phyloP scores from a whole-genome alignment of 805 yeast genomes.

The Candida michaelii region DNA sequence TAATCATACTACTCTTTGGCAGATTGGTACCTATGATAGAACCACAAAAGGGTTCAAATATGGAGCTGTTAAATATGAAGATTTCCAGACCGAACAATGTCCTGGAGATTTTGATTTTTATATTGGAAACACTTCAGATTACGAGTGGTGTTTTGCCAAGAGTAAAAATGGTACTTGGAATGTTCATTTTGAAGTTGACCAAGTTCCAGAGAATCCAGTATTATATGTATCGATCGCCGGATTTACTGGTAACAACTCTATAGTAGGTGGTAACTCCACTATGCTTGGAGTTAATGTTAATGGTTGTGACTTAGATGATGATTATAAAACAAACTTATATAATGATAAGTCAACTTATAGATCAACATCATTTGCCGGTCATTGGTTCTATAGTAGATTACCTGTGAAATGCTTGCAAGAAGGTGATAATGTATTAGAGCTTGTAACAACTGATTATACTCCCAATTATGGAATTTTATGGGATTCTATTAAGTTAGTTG shows the following conservation, averaged over 20 bases:
- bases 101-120: conserved; percentile 12
- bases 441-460: conserved; percentile 9
- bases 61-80: conserved; percentile 10
- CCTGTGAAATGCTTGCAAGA: conserved; percentile 5
- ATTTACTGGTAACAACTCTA: conserved; percentile 9
- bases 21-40: conserved; percentile 15
- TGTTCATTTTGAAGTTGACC: conserved; percentile 10
- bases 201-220: conserved; percentile 1
- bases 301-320: conserved; percentile 8
- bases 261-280: conserved; percentile 12
- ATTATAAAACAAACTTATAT: conserved; percentile 7
- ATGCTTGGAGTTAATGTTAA: conserved; percentile 5
- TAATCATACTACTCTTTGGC: conserved; percentile 11
- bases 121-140: conserved; percentile 10
- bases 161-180: conserved; percentile 12
- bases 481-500: conserved; percentile 10
- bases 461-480: conserved; percentile 11
- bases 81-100: conserved; percentile 11
- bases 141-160: conserved; percentile 11
- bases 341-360: conserved; percentile 13
- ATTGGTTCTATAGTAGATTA: conserved; percentile 12
- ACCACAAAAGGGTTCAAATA: conserved; percentile 13
- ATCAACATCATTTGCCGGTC: conserved; percentile 13
- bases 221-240: conserved; percentile 13
- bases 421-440: conserved; percentile 6